Evolutionary conservation across 2,329 filamentous ascomycete genomes (phyloP), one percentile per base, ranked within the genome.

Genomic region (Purpureocillium takamizusanense): DNA sequence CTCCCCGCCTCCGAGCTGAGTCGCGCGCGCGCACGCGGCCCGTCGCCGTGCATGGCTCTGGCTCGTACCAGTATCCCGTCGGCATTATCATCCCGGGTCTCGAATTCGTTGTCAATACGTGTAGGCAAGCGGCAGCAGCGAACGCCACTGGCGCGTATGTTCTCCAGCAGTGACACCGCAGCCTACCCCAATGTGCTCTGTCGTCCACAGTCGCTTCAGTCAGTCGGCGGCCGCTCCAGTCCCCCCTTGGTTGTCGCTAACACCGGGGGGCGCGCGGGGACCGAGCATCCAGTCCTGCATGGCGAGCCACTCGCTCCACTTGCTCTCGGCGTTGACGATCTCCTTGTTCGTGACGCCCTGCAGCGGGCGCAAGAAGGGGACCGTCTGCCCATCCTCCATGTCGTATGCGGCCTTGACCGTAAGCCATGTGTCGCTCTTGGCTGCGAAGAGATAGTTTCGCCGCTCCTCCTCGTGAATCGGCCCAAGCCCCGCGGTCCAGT

Each of bases 271-370:
- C 25, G 82, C 81, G 44, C 86, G 69, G 2, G 86, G 84, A 2
- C 89, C 89, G n/a, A 95, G 68, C 88, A 95, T 94, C 90, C 90
- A 97, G 60, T 95, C 90, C 60, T 95, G 87, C 86, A 95, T 94
- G 11, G 86, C 86, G 25, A 95, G 66, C 90, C 90, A 97, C 52
- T 90, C 82, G 56, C 87, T 94, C 92, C 92, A 98, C 42, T 74
- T 80, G 44, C 76, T 74, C 63, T 97, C 90, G 0, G 89, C 89
- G 12, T 69, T 75, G 45, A 85, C 76, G 44, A 97, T 86, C 64
- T 97, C 92, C 16, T 78, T 75, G 52, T 90, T 79, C 7, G 78
- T 76, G 1, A 84, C 79, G 39, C 80, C 76, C 51, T 84, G 80
- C n/a, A 95, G 65, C 4, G 90, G 88, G 47, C 81, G 80, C 50